Conservation (phyloP, 768 basidiomycete species). For the Coprinellus micaceus region DNA sequence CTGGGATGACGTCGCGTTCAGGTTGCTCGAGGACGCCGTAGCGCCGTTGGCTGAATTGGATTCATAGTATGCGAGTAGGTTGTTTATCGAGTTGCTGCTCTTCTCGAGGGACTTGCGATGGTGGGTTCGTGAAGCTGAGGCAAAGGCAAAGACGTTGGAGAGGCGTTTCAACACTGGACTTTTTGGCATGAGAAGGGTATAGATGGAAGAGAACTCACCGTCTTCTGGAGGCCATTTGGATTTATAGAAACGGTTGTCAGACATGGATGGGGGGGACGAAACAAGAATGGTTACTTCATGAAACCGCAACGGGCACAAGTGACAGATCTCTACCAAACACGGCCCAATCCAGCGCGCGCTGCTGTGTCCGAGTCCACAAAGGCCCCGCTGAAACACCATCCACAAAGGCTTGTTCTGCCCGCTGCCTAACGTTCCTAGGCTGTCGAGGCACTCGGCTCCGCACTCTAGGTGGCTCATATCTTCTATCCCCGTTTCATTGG, state of each 20-base stretch:
- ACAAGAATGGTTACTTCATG: background rate
- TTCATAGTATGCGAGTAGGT: background rate
- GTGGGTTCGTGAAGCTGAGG: constrained; percentile 16
- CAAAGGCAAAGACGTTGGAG: constrained; percentile 26
- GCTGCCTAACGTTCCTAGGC: too few species aligned
- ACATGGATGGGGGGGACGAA: background rate
- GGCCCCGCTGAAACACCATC: background rate
- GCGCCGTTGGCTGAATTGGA: constrained; percentile 7
- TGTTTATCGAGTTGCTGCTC: background rate
- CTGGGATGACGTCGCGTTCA: background rate
- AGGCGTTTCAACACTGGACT: constrained; percentile 26
- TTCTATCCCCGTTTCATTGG: too few species aligned
- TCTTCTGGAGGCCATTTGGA: background rate
- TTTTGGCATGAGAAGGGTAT: constrained; percentile 16
- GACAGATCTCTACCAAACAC: background rate
- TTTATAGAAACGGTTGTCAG: background rate
- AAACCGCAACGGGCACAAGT: background rate
- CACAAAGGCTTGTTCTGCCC: too few species aligned
- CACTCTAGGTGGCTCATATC: too few species aligned
- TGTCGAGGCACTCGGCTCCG: too few species aligned
- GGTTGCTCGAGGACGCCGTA: background rate
- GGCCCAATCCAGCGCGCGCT: background rate
- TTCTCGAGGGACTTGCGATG: background rate
- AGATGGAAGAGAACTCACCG: background rate
- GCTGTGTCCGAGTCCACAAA: background rate